These are phyloP conservation scores for Chlorella sorokiniana DNA, from an alignment of 139 green algal genomes.

Conservation along the genomic window DNA sequence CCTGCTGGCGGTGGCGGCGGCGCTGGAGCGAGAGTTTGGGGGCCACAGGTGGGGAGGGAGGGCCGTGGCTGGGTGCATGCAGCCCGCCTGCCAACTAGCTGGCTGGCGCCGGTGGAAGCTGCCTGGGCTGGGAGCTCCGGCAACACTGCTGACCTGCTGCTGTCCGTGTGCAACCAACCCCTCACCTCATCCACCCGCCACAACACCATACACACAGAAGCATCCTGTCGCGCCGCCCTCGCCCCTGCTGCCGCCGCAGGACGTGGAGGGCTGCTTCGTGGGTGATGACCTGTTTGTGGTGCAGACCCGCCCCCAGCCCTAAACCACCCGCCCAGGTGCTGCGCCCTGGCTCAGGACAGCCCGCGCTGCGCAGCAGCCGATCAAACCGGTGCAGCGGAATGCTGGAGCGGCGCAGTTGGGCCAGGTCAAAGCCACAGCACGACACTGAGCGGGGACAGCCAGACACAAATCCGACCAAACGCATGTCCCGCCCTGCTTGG, in stretches of 20 bases:
- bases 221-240: no score
- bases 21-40: conserved; percentile 74
- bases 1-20: conserved; percentile 61
- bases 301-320: conserved; percentile 92
- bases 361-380: not conserved
- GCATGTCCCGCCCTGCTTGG: no score
- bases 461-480: no score
- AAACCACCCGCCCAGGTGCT: conserved; percentile 18
- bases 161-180: no score
- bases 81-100: not conserved
- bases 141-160: no score
- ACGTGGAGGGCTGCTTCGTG: conserved; percentile 91
- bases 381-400: no score
- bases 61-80: not conserved
- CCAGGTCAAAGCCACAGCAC: no score
- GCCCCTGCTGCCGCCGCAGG: conserved; percentile 35
- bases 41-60: conserved; percentile 60
- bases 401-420: no score
- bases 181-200: no score
- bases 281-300: conserved; percentile 82
- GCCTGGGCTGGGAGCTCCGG: no score
- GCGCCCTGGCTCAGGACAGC: no score
- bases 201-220: no score
- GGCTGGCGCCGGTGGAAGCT: not conserved
- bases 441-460: not conserved